A percentile compares a stretch with the other conserved stretches of the same genome.
Conservation (phyloP, 805 yeast species). For the Saccharomyces kudriavzevii region DNA sequence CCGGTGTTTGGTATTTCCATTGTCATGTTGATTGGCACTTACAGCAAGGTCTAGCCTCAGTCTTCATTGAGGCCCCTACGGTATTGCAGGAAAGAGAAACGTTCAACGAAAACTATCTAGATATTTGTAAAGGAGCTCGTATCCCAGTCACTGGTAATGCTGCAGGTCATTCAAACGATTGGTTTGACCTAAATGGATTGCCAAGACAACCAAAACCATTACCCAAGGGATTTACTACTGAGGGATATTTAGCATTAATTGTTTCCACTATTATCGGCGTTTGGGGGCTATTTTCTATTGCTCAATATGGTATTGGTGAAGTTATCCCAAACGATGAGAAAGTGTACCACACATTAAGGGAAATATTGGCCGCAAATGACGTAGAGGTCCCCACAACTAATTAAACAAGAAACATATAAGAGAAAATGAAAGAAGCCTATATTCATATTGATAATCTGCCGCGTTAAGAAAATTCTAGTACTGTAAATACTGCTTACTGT, state of each 20-base stretch:
- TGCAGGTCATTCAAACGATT: conserved; percentile 51
- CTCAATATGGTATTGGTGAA: conserved; percentile 60
- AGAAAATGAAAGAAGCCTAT: background rate
- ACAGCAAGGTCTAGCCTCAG: conserved; percentile 70
- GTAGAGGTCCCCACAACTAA: conserved; percentile 1
- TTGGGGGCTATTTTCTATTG: conserved; percentile 52
- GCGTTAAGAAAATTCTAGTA: background rate
- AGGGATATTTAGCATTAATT: conserved; percentile 58
- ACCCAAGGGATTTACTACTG: conserved; percentile 62
- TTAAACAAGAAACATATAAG: background rate
- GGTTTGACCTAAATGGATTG: conserved; percentile 55
- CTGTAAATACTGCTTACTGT: background rate
- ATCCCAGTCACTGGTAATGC: conserved; percentile 57
- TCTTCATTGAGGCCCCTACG: conserved; percentile 63
- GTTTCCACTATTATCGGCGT: conserved; percentile 49
- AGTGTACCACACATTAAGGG: conserved; percentile 33
- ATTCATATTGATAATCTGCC: background rate
- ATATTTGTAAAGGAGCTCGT: conserved; percentile 41
- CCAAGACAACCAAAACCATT: conserved; percentile 51
- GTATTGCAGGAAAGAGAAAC: conserved; percentile 37
- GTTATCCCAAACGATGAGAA: conserved; percentile 42
- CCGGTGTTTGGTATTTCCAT: conserved; percentile 93
- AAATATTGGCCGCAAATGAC: conserved; percentile 26
- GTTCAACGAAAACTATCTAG: conserved; percentile 42
- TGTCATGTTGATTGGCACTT: conserved; percentile 86